A percentile compares a stretch with the other conserved stretches of the same genome.
Conservation (phyloP, 805 yeast genomes). For the Teunomyces panamensis region DNA sequence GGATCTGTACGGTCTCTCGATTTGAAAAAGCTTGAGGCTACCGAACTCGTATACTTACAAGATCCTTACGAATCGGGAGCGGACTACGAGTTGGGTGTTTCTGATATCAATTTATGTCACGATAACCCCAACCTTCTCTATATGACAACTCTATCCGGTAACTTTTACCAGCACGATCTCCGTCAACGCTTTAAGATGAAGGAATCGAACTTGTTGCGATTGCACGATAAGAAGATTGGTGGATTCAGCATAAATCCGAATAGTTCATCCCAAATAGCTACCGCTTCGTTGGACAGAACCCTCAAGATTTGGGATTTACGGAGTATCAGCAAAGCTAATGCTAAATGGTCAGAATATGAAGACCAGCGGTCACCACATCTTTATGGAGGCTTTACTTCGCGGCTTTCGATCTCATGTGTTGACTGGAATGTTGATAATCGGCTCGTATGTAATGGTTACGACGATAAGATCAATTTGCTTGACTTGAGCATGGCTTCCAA, state of each 20-base stretch:
- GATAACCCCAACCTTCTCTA: slow-evolving; percentile 54
- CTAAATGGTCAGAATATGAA: slow-evolving; percentile 55
- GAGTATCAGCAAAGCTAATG: slow-evolving; percentile 38
- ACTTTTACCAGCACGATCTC: slow-evolving; percentile 70
- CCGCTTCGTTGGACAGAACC: slow-evolving; percentile 87
- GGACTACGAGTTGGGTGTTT: slow-evolving; percentile 52
- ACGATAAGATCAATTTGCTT: slow-evolving; percentile 75
- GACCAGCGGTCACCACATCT: slow-evolving; percentile 47
- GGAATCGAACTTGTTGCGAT: slow-evolving; percentile 42
- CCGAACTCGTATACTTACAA: slow-evolving; percentile 44
- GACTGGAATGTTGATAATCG: slow-evolving; percentile 73
- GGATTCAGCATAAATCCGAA: slow-evolving; percentile 79
- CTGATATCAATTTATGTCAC: slow-evolving; percentile 62
- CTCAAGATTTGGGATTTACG: slow-evolving; percentile 87
- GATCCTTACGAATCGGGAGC: slow-evolving; percentile 49
- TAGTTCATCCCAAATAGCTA: slow-evolving; percentile 62
- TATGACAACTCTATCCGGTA: slow-evolving; percentile 77
- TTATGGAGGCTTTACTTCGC: slow-evolving; percentile 62
- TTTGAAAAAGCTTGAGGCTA: slow-evolving; percentile 54
- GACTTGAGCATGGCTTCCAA: slow-evolving; percentile 35
- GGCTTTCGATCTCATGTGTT: slow-evolving; percentile 79
- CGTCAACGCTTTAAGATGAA: slow-evolving; percentile 43
- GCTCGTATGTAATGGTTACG: slow-evolving; percentile 91
- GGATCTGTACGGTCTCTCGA: slow-evolving; percentile 80
- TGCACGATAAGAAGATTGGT: slow-evolving; percentile 91